phyloP scores from a whole-genome alignment of 345 rosid genomes.

The Nasturtium officinale region DNA sequence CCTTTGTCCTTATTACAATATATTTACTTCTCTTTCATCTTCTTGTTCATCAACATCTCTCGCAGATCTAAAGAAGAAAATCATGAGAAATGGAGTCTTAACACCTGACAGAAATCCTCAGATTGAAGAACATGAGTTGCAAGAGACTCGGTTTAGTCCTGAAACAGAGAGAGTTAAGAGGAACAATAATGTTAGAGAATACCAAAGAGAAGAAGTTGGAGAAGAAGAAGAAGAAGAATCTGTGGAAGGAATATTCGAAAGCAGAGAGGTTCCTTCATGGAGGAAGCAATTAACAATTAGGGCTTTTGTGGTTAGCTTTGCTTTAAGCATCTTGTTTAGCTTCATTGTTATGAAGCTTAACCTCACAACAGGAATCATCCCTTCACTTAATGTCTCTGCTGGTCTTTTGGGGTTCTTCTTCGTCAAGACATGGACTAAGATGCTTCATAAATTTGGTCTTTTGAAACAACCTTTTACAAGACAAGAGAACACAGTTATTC shows the following conservation, averaged over 20 bases:
- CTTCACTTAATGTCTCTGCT: slow-evolving; percentile 73
- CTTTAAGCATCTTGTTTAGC: slow-evolving; percentile 55
- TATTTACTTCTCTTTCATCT: slow-evolving; percentile 14
- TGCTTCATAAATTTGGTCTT: slow-evolving; percentile 53
- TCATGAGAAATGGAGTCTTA: slow-evolving; percentile 30
- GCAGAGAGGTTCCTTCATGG: slow-evolving; percentile 60
- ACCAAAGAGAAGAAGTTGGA: slow-evolving; percentile 21
- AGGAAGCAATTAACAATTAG: slow-evolving; percentile 60
- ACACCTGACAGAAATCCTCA: slow-evolving; percentile 34
- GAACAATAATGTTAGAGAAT: slow-evolving; percentile 24
- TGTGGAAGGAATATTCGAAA: slow-evolving; percentile 56
- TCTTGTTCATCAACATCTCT: slow-evolving; percentile 19
- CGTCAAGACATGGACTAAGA: slow-evolving; percentile 61
- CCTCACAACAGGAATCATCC: slow-evolving; percentile 75
- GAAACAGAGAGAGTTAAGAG: slow-evolving; percentile 16
- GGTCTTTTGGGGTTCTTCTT: slow-evolving; percentile 72
- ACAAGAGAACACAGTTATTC: slow-evolving; percentile 87
- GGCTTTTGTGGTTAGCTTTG: slow-evolving; percentile 63
- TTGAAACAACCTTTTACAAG: slow-evolving; percentile 79
- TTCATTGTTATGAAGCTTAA: slow-evolving; percentile 72
- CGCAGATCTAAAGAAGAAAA: slow-evolving; percentile 29
- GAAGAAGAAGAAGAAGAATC: slow-evolving; percentile 32
- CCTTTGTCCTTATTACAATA: slow-evolving; percentile 25
- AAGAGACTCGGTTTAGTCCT: slow-evolving; percentile 36
- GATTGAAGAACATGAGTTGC: slow-evolving; percentile 41